Evolutionary conservation across 371 early-diverging fungal genomes (phyloP), one percentile per base, ranked within the genome.

Genomic region (Lichtheimia hyalospora): DNA sequence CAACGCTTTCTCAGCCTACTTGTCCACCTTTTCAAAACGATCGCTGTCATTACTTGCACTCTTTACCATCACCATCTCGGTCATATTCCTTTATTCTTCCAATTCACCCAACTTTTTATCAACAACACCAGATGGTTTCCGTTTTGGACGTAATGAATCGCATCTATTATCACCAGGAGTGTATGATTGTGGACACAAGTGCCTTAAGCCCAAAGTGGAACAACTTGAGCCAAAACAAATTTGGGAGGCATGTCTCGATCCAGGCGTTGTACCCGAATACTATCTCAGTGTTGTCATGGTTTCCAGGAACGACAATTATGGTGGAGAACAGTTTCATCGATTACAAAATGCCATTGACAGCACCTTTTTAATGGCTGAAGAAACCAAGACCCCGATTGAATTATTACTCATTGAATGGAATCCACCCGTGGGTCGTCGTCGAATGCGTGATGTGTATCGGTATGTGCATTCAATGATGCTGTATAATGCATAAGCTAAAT

Each of bases 311-410:
- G 68, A 65, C 24, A 57, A 67, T 54, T 64, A 70, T 28, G 67
- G 60, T 24, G 58, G 64, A 4, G 60, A 72, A 10, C 73, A 78
- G 46, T 68, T 68, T 25, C 73, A 72, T 50, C 62, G 75, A 21
- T 53, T 78, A 34, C 79, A 78, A 40, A 78, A 78, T 54, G 66
- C 75, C 28, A 78, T 78, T 51, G 79, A 78, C 54, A 71, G 71
- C 52, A 71, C 79, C 5, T 75, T 49, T 27, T 48, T 70, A 5
- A 44, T 78, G 57, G 79, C 79, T 8, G 73, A 73, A 52, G 68
- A 69, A 14, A 75, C 79, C 12, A 57, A 62, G 41, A 66, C 68
- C 1, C 54, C 61, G 12, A 78, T 73, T 18, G 79, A 78, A 40
- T 53, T 78, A 14, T 48, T 78, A 10, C 66, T 78, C 44, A 40